Conservation (phyloP, 768 basidiomycete species). For the Galerina marginata region DNA sequence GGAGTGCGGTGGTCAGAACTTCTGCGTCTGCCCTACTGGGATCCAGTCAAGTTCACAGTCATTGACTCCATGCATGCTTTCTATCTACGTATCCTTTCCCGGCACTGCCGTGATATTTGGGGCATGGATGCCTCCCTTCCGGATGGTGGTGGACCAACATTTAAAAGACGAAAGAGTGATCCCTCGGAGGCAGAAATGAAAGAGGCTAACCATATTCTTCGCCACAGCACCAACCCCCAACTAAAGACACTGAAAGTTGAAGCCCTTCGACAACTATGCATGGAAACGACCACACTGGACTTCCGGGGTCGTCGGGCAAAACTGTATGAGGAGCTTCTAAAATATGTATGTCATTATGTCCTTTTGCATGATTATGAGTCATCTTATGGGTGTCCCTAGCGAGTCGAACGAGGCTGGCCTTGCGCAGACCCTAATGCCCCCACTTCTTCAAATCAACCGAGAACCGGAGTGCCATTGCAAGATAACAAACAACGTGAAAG, state of each 20-base stretch:
- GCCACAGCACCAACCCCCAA: background rate
- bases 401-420: background rate
- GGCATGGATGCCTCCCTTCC: slow-evolving; percentile 17
- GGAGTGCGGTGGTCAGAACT: slow-evolving; percentile 31
- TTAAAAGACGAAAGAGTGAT: slow-evolving; percentile 1
- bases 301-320: background rate
- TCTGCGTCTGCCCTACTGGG: slow-evolving; percentile 38
- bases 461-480: too few species aligned
- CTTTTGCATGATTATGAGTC: too few species aligned
- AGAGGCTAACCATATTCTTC: slow-evolving; percentile 6
- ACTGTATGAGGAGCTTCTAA: background rate
- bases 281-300: background rate
- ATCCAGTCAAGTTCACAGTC: slow-evolving; percentile 28
- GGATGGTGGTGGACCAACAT: slow-evolving; percentile 8
- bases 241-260: slow-evolving; percentile 2
- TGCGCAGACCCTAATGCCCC: background rate
- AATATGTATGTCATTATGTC: slow-evolving; percentile 6
- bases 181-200: background rate
- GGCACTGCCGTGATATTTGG: slow-evolving; percentile 29
- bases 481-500: too few species aligned
- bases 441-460: too few species aligned
- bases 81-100: slow-evolving; percentile 27
- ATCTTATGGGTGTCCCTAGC: too few species aligned
- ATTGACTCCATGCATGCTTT: slow-evolving; percentile 43
- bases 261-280: background rate